These are phyloP conservation scores for Calocybe cyanea DNA, from an alignment of 768 basidiomycete species.

Conservation along the genomic window DNA sequence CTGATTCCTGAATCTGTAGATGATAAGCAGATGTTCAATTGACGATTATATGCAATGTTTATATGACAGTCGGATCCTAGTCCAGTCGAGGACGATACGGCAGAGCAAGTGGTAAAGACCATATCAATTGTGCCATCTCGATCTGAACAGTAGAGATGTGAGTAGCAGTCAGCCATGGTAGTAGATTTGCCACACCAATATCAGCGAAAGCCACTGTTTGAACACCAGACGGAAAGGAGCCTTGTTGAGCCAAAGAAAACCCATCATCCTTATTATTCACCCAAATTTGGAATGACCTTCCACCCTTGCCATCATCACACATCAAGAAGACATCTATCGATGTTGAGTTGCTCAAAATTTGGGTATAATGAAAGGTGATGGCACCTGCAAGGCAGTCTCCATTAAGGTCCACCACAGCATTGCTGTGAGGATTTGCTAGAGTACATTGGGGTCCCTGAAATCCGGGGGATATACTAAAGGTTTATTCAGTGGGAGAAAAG, in stretches of 20 bases:
- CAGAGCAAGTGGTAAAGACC: conserved; percentile 81
- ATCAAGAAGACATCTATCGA: conserved; percentile 80
- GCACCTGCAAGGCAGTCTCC: conserved; percentile 93
- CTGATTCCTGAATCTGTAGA: conserved; percentile 45
- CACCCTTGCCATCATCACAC: conserved; percentile 63
- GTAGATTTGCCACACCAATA: conserved; percentile 52
- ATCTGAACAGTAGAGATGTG: conserved; percentile 40
- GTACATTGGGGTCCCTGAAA: conserved; percentile 66
- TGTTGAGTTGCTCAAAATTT: conserved; percentile 1
- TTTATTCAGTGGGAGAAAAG: not conserved
- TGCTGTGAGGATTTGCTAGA: conserved; percentile 88
- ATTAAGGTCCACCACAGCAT: conserved; percentile 89
- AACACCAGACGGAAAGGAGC: conserved; percentile 67
- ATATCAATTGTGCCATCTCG: conserved; percentile 97
- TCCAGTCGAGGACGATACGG: conserved; percentile 64
- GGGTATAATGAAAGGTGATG: not conserved
- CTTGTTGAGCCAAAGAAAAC: conserved; percentile 65
- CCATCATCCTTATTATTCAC: conserved; percentile 76
- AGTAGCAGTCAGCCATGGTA: not conserved
- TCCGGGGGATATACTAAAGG: conserved; percentile 49
- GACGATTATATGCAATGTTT: conserved; percentile 92
- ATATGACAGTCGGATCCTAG: conserved; percentile 74
- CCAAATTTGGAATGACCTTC: conserved; percentile 86
- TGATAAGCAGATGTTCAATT: conserved; percentile 75
- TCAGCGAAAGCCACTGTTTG: conserved; percentile 88